These are phyloP conservation scores for Yarrowia divulgata DNA, from an alignment of 805 yeast species.

Conservation along the genomic window DNA sequence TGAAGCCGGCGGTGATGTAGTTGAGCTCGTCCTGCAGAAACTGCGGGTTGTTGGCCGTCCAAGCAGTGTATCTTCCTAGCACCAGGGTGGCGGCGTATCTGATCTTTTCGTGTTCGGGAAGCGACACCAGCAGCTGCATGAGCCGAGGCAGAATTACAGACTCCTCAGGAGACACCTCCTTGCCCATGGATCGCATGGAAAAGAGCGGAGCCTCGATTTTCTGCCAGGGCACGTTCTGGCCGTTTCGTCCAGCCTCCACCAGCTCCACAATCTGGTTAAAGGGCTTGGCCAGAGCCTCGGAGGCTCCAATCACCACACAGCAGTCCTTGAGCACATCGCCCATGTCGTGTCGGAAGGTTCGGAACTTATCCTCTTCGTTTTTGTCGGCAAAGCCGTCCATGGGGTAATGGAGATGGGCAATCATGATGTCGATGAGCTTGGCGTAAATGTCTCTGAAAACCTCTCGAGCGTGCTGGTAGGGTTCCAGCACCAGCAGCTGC, in stretches of 20 bases:
- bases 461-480: slow-evolving; percentile 60
- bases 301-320: slow-evolving; percentile 86
- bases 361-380: slow-evolving; percentile 90
- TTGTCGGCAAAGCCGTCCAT: slow-evolving; percentile 58
- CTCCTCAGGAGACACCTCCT: slow-evolving; percentile 77
- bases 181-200: slow-evolving; percentile 91
- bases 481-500: slow-evolving; percentile 68
- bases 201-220: slow-evolving; percentile 88
- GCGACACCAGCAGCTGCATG: slow-evolving; percentile 68
- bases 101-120: slow-evolving; percentile 86
- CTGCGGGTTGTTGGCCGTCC: slow-evolving; percentile 89
- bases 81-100: slow-evolving; percentile 93
- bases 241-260: slow-evolving; percentile 49
- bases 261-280: slow-evolving; percentile 61
- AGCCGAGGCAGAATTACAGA: slow-evolving; percentile 74
- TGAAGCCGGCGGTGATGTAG: slow-evolving; percentile 81
- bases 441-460: slow-evolving; percentile 63
- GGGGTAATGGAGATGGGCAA: slow-evolving; percentile 80
- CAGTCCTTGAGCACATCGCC: slow-evolving; percentile 98
- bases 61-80: slow-evolving; percentile 93
- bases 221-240: slow-evolving; percentile 73
- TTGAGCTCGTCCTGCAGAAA: slow-evolving; percentile 81
- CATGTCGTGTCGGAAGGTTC: slow-evolving; percentile 93
- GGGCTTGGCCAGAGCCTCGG: slow-evolving; percentile 73
- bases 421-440: slow-evolving; percentile 65